Percentiles rank a stretch among this genome's conserved stretches.
Evolutionary conservation across 139 green algal species (phyloP).

Genomic region (Haematococcus sp.): DNA sequence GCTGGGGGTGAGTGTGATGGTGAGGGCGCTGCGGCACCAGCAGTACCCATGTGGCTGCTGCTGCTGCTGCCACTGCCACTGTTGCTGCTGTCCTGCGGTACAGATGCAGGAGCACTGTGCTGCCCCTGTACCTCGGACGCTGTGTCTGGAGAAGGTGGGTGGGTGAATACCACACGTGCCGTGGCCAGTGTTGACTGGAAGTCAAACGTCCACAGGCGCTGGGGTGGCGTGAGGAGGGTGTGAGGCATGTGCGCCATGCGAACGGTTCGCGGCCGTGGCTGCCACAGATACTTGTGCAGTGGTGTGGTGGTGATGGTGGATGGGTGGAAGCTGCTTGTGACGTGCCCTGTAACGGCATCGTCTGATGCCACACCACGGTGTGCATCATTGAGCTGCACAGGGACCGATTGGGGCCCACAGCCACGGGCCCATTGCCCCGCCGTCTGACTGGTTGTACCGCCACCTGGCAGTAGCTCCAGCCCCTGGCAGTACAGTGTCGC

Average conservation of each 20-base stretch:
- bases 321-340: no score
- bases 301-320: no score
- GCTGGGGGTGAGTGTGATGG: no score
- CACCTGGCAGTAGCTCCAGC: no score
- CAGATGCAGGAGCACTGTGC: background rate
- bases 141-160: no score
- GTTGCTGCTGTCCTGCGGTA: background rate
- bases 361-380: no score
- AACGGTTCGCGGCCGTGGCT: background rate
- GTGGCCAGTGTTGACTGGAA: background rate
- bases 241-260: background rate
- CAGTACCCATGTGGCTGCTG: background rate
- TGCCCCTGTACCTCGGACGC: background rate
- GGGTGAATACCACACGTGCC: no score
- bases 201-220: background rate
- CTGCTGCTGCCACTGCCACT: background rate
- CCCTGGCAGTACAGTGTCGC: background rate
- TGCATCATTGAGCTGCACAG: background rate
- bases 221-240: conserved; percentile 1
- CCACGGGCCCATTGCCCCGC: no score
- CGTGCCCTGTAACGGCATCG: no score
- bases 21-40: no score
- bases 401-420: no score
- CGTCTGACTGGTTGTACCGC: no score
- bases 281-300: background rate